phyloP scores from a whole-genome alignment of 768 basidiomycete species.

The Dioszegia aurantiaca region DNA sequence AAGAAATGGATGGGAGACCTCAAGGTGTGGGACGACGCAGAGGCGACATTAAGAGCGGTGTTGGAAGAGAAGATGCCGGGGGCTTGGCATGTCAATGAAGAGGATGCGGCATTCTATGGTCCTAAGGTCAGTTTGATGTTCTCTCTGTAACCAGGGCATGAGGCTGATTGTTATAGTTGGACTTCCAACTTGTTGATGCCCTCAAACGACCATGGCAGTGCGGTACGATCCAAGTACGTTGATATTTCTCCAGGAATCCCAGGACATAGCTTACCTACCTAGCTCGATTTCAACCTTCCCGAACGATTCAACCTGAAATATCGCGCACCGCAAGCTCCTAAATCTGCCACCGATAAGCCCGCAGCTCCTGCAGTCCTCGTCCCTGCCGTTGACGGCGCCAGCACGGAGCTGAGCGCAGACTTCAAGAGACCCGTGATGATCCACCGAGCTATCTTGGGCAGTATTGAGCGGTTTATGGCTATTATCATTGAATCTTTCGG shows the following conservation, averaged over 20 bases:
- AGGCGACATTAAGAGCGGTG: constrained; percentile 58
- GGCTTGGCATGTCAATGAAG: constrained; percentile 87
- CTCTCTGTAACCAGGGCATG: not conserved
- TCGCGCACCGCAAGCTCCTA: constrained; percentile 59
- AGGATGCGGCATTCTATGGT: constrained; percentile 98
- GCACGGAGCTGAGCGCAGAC: constrained; percentile 39
- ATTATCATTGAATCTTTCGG: constrained; percentile 96
- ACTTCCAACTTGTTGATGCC: constrained; percentile 92
- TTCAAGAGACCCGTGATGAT: constrained; percentile 83
- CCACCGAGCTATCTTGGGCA: constrained; percentile 92
- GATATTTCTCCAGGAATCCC: not conserved
- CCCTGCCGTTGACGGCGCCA: constrained; percentile 37
- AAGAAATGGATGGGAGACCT: constrained; percentile 87
- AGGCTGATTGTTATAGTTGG: constrained; percentile 59
- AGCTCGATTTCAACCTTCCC: constrained; percentile 97
- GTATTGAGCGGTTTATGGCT: constrained; percentile 90
- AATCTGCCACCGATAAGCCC: constrained; percentile 38
- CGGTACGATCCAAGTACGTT: constrained; percentile 69
- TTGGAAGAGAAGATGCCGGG: constrained; percentile 83
- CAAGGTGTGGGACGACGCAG: constrained; percentile 86
- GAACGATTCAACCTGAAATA: constrained; percentile 94
- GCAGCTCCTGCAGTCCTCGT: not conserved
- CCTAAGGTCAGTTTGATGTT: constrained; percentile 61
- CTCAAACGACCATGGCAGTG: constrained; percentile 92
- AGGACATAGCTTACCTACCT: not conserved